These are phyloP conservation scores for Cryphonectria japonica DNA, from an alignment of 2,329 filamentous ascomycete genomes.

Conservation along the genomic window DNA sequence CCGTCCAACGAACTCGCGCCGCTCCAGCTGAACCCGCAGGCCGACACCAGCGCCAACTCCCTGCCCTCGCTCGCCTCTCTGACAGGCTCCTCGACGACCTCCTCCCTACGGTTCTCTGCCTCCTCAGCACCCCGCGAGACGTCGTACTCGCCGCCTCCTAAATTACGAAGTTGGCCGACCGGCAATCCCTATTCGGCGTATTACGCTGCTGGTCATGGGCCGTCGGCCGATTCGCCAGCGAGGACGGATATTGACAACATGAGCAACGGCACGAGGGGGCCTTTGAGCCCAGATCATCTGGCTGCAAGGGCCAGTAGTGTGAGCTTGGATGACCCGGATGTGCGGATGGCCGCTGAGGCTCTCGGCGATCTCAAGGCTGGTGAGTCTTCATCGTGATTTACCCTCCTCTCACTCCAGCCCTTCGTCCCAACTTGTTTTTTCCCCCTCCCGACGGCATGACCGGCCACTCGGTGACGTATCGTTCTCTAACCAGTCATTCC, in stretches of 20 bases:
- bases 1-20: conserved; percentile 48
- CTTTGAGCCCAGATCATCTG: conserved; percentile 51
- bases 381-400: conserved; percentile 45
- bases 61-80: conserved; percentile 50
- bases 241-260: conserved; percentile 53
- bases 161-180: conserved; percentile 50
- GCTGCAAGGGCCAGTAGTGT: conserved; percentile 55
- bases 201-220: conserved; percentile 49
- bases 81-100: conserved; percentile 36
- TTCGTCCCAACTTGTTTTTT: background rate
- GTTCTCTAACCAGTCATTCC: conserved; percentile 29
- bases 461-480: background rate
- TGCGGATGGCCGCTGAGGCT: conserved; percentile 73
- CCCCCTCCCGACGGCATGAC: background rate
- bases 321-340: conserved; percentile 68
- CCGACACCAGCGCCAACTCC: conserved; percentile 36
- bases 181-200: conserved; percentile 55
- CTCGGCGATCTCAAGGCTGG: conserved; percentile 75
- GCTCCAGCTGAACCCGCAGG: conserved; percentile 41
- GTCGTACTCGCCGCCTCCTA: conserved; percentile 29
- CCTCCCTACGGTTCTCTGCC: conserved; percentile 33
- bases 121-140: conserved; percentile 33
- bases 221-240: conserved; percentile 49
- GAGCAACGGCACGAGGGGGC: conserved; percentile 46
- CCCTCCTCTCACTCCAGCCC: background rate